These are phyloP conservation scores for Violaceomyces palustris DNA, from an alignment of 1,284 basidiomycete genomes.

Conservation along the genomic window DNA sequence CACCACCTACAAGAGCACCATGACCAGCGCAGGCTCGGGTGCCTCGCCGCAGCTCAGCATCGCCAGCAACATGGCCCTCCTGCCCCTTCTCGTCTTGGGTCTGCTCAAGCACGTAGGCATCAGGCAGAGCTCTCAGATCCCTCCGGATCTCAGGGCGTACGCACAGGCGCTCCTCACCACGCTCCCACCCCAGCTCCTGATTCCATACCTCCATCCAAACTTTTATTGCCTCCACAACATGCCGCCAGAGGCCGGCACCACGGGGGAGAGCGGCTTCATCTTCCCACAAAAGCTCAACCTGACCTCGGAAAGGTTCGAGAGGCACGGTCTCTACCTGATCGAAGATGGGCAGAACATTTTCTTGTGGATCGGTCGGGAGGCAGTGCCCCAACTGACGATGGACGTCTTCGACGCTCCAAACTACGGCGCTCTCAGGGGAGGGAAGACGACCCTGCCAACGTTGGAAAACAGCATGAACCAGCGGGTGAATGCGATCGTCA, in stretches of 20 bases:
- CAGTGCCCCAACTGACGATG: constrained; percentile 84
- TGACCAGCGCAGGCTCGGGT: constrained; percentile 86
- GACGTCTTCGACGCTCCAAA: constrained; percentile 89
- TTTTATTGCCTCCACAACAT: constrained; percentile 98
- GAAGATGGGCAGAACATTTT: constrained; percentile 98
- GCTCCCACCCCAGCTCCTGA: constrained; percentile 79
- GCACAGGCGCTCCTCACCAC: constrained; percentile 88
- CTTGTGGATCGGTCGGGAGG: constrained; percentile 93
- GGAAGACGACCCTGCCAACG: constrained; percentile 83
- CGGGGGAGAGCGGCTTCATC: constrained; percentile 56
- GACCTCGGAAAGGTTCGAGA: constrained; percentile 85
- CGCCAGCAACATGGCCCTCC: constrained; percentile 85
- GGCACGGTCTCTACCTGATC: constrained; percentile 92
- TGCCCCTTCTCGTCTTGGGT: constrained; percentile 83
- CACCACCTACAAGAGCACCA: constrained; percentile 87
- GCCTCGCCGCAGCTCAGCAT: constrained; percentile 90
- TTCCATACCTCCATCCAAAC: constrained; percentile 88
- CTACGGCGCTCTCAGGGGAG: constrained; percentile 82
- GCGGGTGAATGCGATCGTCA: constrained; percentile 84
- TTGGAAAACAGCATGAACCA: constrained; percentile 90
- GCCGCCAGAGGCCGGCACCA: constrained; percentile 69
- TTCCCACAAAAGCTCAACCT: constrained; percentile 82
- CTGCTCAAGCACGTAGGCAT: constrained; percentile 93
- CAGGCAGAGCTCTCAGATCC: constrained; percentile 90
- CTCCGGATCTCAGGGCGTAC: constrained; percentile 90